phyloP scores from a whole-genome alignment of 202 grass and related monocot genomes.

The Panicum hallii region DNA sequence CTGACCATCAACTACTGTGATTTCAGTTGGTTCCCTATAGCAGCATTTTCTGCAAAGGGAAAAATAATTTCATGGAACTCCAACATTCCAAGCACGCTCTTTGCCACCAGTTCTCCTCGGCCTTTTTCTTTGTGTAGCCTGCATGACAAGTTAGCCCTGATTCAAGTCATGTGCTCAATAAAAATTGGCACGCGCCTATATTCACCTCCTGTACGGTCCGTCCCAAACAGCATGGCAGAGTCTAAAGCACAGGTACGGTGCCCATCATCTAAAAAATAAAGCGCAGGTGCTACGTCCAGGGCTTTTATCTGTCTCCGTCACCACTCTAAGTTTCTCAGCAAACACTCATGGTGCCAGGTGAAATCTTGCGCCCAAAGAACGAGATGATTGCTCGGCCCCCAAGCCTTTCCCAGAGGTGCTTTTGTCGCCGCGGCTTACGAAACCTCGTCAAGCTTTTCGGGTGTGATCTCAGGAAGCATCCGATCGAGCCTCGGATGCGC shows the following conservation, averaged over 20 bases:
- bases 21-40: background rate
- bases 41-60: background rate
- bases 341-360: conserved; percentile 11
- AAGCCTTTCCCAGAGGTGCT: conserved; percentile 11
- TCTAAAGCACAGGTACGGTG: background rate
- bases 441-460: background rate
- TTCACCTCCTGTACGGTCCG: background rate
- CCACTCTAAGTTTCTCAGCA: background rate
- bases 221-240: background rate
- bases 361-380: background rate
- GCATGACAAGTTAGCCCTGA: background rate
- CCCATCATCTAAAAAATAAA: background rate
- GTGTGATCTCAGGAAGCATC: conserved; percentile 43
- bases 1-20: no score
- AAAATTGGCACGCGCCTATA: conserved; percentile 16
- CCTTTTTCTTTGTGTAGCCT: background rate
- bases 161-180: background rate
- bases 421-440: conserved; percentile 5
- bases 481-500: conserved; percentile 12
- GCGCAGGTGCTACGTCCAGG: background rate
- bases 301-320: background rate
- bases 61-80: background rate
- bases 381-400: background rate
- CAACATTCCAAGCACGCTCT: background rate
- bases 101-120: background rate